Evolutionary conservation across 2,329 filamentous ascomycete species (phyloP), one percentile per base, ranked within the genome.

Genomic region (Cadophora sp.): DNA sequence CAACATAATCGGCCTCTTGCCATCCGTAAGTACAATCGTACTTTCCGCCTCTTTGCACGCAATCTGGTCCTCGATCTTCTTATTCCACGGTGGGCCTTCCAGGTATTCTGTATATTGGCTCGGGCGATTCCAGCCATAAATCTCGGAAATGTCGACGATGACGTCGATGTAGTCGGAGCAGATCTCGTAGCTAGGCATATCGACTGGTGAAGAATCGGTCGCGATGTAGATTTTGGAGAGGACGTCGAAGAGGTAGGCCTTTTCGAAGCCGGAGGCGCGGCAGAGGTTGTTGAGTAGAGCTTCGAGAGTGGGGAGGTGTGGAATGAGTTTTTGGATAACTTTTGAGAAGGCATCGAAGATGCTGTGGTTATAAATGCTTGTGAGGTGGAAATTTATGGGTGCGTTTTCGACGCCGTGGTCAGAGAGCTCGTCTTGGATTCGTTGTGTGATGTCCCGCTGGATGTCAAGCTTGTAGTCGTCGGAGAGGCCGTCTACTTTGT

Each of bases 91-190:
- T 60, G 85, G 82, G 1, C 83, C 86, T 77, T 91, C 88, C 6
- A 91, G 82, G 26, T 80, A 79, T 62, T 85, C 83, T 29, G 84
- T 83, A 70, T 87, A 87, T 24, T 84, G 81, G 27, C 85, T 81
- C 31, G 84, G 84, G 8, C 88, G 84, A 61, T 84, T 81, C 86
- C 89, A 98, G 56, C 94, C 95, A 77, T 97, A 99, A 48, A 99
- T 91, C 78, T 98, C 95, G 31, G 93, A 96, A 64, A 98, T 92
- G 79, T 99, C 96, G 68, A 98, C 95, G 70, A 99, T 97, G 69
- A 98, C 94, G 79, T 99, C 96, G 74, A 99, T 97, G 79, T 97
- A 98, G 79, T 99, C 96, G 61, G 93, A 97, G 82, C 96, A 99
- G 77, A 98, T 97, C 82, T 98, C 96, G 79, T 99, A 99, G 78